These are phyloP conservation scores for Solanum chacoense DNA, from an alignment of 305 asterid species.

Conservation along the genomic window DNA sequence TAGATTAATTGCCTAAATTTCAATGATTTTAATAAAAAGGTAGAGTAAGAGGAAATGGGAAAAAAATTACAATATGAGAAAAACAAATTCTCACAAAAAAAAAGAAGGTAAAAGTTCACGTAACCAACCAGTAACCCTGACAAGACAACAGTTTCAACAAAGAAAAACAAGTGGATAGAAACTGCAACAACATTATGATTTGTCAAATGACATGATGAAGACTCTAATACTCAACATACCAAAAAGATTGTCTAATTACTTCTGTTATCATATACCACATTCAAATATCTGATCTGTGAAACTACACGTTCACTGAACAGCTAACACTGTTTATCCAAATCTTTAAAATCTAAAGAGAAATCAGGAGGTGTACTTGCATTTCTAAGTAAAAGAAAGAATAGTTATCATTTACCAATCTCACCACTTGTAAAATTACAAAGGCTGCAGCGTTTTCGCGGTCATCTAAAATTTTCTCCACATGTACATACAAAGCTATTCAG, in stretches of 20 bases:
- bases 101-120: not conserved
- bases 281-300: not conserved
- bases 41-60: not conserved
- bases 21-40: not conserved
- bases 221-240: not conserved
- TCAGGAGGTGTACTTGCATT: not conserved
- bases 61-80: not conserved
- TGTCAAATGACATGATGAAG: not conserved
- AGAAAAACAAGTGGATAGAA: not conserved
- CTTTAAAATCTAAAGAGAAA: not conserved
- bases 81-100: not conserved
- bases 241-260: not conserved
- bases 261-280: not conserved
- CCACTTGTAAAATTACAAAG: not conserved
- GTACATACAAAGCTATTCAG: slow-evolving; percentile 11
- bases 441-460: not conserved
- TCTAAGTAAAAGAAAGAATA: not conserved
- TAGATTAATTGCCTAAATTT: not conserved
- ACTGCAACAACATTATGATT: not conserved
- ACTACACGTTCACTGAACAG: not conserved
- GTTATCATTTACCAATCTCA: not conserved
- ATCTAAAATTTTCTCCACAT: slow-evolving; percentile 1
- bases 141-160: not conserved
- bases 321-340: not conserved
- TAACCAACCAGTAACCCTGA: not conserved